Conservation (phyloP, 1,284 basidiomycete species). For the Fomitiporia mediterranea region DNA sequence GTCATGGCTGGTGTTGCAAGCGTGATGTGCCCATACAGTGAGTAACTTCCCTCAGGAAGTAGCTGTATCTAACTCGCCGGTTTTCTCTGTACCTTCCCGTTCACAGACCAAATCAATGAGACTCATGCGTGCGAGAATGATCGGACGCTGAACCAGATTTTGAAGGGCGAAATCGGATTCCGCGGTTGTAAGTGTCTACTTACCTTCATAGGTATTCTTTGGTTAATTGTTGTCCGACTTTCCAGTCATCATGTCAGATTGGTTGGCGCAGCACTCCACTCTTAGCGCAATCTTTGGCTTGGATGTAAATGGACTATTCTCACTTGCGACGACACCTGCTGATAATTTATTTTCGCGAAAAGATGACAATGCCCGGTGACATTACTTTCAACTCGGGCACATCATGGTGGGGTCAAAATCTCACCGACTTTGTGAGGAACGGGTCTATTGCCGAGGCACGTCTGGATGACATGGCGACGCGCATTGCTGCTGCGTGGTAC, state of each 20-base stretch:
- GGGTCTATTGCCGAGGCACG: slow-evolving; percentile 62
- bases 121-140: slow-evolving; percentile 79
- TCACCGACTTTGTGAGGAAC: slow-evolving; percentile 65
- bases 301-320: slow-evolving; percentile 42
- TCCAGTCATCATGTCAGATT: slow-evolving; percentile 63
- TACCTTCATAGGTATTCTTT: background rate
- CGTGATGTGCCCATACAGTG: slow-evolving; percentile 74
- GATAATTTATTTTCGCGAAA: background rate
- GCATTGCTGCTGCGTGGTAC: slow-evolving; percentile 61
- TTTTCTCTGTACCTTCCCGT: no score
- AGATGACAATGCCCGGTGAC: slow-evolving; percentile 41
- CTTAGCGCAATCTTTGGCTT: slow-evolving; percentile 62
- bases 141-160: slow-evolving; percentile 67
- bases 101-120: slow-evolving; percentile 69
- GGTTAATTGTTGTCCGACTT: background rate
- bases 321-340: background rate
- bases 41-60: slow-evolving; percentile 20
- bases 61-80: background rate
- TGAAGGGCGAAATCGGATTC: slow-evolving; percentile 80
- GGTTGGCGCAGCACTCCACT: slow-evolving; percentile 55
- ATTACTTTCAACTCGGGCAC: slow-evolving; percentile 45
- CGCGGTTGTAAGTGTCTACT: slow-evolving; percentile 49
- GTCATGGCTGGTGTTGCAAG: slow-evolving; percentile 73
- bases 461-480: slow-evolving; percentile 65
- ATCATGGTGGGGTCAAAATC: slow-evolving; percentile 56